A percentile compares a stretch with the other conserved stretches of the same genome.
phyloP scores from a whole-genome alignment of 2,329 filamentous ascomycete species.

The Colletotrichum camelliae region DNA sequence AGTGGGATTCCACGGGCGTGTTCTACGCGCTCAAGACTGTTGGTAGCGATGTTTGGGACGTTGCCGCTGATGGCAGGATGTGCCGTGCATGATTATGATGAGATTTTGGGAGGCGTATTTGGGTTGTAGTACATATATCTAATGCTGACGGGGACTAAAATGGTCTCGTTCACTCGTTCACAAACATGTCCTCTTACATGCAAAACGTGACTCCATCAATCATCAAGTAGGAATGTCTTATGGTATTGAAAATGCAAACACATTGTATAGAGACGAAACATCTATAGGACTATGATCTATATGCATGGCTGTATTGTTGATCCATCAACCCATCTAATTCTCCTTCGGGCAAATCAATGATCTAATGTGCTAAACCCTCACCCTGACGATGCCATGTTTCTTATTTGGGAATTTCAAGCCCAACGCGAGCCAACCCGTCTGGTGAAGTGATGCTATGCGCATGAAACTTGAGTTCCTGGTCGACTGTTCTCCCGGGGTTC shows the following conservation, averaged over 20 bases:
- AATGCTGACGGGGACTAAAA: not conserved
- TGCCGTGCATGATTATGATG: slow-evolving; percentile 31
- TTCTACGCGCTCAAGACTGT: slow-evolving; percentile 56
- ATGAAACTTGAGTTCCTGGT: not conserved
- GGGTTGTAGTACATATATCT: not conserved
- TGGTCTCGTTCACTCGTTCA: not conserved
- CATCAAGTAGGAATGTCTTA: no score
- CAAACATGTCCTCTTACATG: not conserved
- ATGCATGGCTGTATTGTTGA: not conserved
- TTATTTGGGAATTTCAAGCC: not conserved
- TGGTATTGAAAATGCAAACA: no score
- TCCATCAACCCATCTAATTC: not conserved
- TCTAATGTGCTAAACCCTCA: no score
- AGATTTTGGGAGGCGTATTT: not conserved
- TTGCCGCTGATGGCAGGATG: slow-evolving; percentile 44
- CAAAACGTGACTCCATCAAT: not conserved
- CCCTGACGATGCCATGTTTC: not conserved
- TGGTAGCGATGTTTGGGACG: slow-evolving; percentile 55
- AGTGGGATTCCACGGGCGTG: slow-evolving; percentile 51
- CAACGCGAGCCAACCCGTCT: not conserved
- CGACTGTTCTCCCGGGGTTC: not conserved
- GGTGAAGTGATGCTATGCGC: not conserved
- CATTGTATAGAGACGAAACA: no score
- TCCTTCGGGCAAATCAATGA: not conserved
- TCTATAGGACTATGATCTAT: not conserved